These are phyloP conservation scores for Fusarium sp. DNA, from an alignment of 2,329 filamentous ascomycete species.

Conservation along the genomic window DNA sequence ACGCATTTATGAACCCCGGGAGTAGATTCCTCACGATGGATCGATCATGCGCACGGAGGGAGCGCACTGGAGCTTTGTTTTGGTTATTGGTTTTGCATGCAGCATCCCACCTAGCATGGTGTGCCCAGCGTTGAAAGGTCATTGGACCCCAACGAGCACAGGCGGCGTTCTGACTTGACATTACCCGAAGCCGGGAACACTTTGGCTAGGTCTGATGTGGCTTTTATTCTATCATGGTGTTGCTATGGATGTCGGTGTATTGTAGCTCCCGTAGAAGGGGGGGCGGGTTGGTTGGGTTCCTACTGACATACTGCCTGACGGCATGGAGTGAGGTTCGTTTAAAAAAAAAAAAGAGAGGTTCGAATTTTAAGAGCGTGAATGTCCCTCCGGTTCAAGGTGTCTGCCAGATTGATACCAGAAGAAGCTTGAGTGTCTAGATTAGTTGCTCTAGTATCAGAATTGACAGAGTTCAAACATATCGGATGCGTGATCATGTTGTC, in stretches of 20 bases:
- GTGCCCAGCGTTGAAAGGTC: not conserved
- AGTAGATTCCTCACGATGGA: conserved; percentile 32
- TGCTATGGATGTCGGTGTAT: conserved; percentile 16
- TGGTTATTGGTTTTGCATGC: conserved; percentile 36
- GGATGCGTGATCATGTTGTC: not conserved
- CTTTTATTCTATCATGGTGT: conserved; percentile 37
- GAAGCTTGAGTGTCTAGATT: not conserved
- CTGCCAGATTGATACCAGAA: conserved; percentile 10
- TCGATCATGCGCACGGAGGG: conserved; percentile 35
- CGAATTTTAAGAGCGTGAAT: conserved; percentile 27
- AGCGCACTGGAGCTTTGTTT: conserved; percentile 36
- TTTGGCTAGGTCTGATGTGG: conserved; percentile 26
- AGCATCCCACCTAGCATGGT: conserved; percentile 31
- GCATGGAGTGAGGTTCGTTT: conserved; percentile 40
- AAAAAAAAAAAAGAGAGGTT: conserved; percentile 37
- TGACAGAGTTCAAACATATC: not conserved
- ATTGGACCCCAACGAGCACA: conserved; percentile 22
- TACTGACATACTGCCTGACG: conserved; percentile 20
- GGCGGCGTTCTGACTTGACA: conserved; percentile 39
- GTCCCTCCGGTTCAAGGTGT: not conserved
- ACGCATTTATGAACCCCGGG: conserved; percentile 42
- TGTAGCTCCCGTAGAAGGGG: conserved; percentile 27
- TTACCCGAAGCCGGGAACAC: conserved; percentile 2
- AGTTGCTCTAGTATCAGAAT: not conserved
- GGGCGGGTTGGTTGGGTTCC: conserved; percentile 19